Conservation (phyloP, 2,329 filamentous ascomycete genomes). For the Shiraia bambusicola region DNA sequence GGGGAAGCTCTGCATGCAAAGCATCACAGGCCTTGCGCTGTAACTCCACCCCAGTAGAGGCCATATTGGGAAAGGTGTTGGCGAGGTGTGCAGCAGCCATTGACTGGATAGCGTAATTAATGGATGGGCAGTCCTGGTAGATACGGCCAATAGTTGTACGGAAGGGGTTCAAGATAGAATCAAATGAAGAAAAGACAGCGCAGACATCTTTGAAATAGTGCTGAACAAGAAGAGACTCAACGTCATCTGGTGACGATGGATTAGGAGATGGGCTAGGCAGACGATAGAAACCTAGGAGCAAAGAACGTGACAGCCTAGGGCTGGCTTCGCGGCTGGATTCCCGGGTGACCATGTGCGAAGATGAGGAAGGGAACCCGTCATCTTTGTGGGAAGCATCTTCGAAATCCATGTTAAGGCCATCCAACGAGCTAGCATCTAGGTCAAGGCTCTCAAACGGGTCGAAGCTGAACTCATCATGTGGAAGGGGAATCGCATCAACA, state of each 20-base stretch:
- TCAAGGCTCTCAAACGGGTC: conserved; percentile 31
- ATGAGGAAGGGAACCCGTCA: conserved; percentile 16
- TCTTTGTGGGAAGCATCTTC: conserved; percentile 21
- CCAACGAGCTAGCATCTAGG: conserved; percentile 24
- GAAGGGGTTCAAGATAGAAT: conserved; percentile 63
- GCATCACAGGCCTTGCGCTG: conserved; percentile 56
- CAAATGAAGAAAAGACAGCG: conserved; percentile 64
- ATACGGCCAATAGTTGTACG: conserved; percentile 59
- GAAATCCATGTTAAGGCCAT: conserved; percentile 22
- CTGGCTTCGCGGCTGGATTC: conserved; percentile 25
- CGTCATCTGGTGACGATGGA: conserved; percentile 45
- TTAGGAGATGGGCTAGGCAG: conserved; percentile 38
- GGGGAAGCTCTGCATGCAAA: conserved; percentile 51
- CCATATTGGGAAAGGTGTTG: conserved; percentile 59
- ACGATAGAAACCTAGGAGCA: conserved; percentile 44
- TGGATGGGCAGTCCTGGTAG: conserved; percentile 60
- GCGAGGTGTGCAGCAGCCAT: conserved; percentile 64
- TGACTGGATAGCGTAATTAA: conserved; percentile 63
- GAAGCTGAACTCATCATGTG: conserved; percentile 28
- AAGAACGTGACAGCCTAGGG: conserved; percentile 39
- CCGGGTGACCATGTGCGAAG: conserved; percentile 13
- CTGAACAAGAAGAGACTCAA: conserved; percentile 59
- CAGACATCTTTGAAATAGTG: conserved; percentile 67
- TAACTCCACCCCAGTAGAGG: conserved; percentile 52
- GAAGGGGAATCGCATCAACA: conserved; percentile 22